phyloP scores from a whole-genome alignment of 495 filamentous ascomycete species.

The Aspergillus cristatus region DNA sequence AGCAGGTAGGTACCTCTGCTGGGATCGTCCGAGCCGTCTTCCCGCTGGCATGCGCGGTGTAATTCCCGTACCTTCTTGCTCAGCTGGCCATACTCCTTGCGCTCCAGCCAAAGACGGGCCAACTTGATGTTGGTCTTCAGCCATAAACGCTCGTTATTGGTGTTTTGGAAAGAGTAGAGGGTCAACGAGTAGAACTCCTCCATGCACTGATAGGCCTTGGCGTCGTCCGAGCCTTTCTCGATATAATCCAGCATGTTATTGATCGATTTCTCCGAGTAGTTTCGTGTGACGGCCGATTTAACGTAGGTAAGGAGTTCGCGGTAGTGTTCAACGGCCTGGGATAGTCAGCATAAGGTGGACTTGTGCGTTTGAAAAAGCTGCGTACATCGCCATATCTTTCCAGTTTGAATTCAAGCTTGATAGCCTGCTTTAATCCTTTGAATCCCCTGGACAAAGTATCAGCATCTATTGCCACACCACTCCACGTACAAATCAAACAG shows the following conservation, averaged over 20 bases:
- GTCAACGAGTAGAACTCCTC: constrained; percentile 94
- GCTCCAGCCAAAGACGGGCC: constrained; percentile 79
- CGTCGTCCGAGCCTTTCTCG: constrained; percentile 81
- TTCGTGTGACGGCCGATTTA: constrained; percentile 91
- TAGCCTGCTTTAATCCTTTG: constrained; percentile 94
- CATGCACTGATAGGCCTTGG: constrained; percentile 74
- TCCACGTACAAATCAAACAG: neutral
- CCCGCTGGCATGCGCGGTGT: constrained; percentile 78
- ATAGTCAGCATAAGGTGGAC: constrained; percentile 7
- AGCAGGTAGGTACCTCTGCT: constrained; percentile 94
- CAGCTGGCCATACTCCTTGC: constrained; percentile 76
- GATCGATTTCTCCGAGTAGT: constrained; percentile 98
- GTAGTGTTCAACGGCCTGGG: constrained; percentile 92
- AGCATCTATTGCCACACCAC: constrained; percentile 5
- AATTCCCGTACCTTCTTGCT: constrained; percentile 79
- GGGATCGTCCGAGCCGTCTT: constrained; percentile 85
- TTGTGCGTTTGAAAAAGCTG: neutral
- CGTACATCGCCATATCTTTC: constrained; percentile 73
- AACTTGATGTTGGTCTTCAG: constrained; percentile 98
- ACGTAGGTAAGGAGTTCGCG: constrained; percentile 93
- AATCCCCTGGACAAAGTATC: constrained; percentile 57
- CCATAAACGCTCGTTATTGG: constrained; percentile 96
- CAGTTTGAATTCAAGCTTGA: constrained; percentile 92
- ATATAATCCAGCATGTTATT: constrained; percentile 99
- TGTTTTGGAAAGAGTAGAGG: constrained; percentile 87